A percentile compares a stretch with the other conserved stretches of the same genome.
phyloP scores from a whole-genome alignment of 2,329 filamentous ascomycete genomes.

The Trichoderma sp. region DNA sequence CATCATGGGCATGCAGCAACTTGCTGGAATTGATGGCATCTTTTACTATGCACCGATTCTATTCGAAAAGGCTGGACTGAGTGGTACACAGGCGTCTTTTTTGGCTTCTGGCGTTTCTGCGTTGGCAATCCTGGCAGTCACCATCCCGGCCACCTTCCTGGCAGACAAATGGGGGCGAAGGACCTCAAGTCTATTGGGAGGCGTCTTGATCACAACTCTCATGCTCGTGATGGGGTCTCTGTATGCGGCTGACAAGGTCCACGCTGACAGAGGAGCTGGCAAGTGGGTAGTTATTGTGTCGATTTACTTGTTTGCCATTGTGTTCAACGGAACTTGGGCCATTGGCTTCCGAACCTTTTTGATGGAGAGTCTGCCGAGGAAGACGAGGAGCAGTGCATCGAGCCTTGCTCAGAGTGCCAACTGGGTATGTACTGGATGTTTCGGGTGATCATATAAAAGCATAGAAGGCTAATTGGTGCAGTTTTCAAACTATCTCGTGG shows the following conservation, averaged over 20 bases:
- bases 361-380: conserved; percentile 57
- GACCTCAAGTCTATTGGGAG: conserved; percentile 54
- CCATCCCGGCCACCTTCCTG: conserved; percentile 54
- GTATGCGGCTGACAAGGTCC: conserved; percentile 47
- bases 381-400: conserved; percentile 56
- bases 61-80: conserved; percentile 60
- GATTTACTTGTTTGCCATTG: conserved; percentile 52
- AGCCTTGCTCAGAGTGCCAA: conserved; percentile 56
- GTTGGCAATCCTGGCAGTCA: conserved; percentile 55
- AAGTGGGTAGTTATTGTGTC: conserved; percentile 54
- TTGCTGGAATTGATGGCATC: conserved; percentile 62
- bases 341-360: conserved; percentile 55
- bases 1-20: conserved; percentile 59
- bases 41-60: conserved; percentile 63
- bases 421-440: conserved; percentile 40
- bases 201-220: conserved; percentile 48
- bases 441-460: accelerated
- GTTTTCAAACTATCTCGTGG: conserved; percentile 48
- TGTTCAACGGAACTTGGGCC: conserved; percentile 52
- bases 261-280: conserved; percentile 39
- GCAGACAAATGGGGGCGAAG: conserved; percentile 60
- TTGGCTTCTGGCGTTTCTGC: conserved; percentile 62
- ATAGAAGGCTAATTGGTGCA: conserved; percentile 16
- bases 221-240: conserved; percentile 57
- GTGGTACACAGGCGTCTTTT: conserved; percentile 53